phyloP scores from a whole-genome alignment of 2,329 filamentous ascomycete genomes.

The Trichoderma sp. region DNA sequence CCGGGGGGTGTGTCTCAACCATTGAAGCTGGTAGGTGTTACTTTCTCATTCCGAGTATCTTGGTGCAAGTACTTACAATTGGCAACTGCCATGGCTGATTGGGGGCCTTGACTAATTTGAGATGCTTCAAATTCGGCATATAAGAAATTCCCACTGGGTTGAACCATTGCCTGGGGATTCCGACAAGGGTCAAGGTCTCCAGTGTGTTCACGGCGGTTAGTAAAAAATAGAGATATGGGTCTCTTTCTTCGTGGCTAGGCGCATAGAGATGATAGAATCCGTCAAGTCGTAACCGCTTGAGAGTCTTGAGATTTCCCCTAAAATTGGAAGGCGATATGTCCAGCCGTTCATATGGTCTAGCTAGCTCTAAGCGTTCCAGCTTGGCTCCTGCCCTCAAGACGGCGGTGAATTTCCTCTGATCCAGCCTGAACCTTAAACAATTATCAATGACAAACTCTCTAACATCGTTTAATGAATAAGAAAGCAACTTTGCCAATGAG shows the following conservation, averaged over 20 bases:
- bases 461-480: constrained; percentile 37
- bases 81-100: not conserved
- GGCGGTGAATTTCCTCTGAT: constrained; percentile 18
- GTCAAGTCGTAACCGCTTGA: constrained; percentile 28
- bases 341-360: constrained; percentile 20
- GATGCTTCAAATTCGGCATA: constrained; percentile 35
- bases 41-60: constrained; percentile 34
- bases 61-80: constrained; percentile 31
- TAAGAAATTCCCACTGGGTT: constrained; percentile 23
- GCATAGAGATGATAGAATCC: constrained; percentile 27
- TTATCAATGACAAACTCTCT: constrained; percentile 21
- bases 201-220: constrained; percentile 30
- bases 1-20: constrained; percentile 2
- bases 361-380: constrained; percentile 28
- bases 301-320: not conserved
- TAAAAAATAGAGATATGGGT: constrained; percentile 26
- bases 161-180: constrained; percentile 30
- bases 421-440: constrained; percentile 12
- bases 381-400: constrained; percentile 28
- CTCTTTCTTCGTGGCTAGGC: not conserved
- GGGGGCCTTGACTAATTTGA: constrained; percentile 24
- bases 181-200: constrained; percentile 32
- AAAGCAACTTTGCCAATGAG: constrained; percentile 35
- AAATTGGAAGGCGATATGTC: constrained; percentile 26
- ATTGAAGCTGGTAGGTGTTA: not conserved